Percentiles rank a stretch among this genome's conserved stretches.
Evolutionary conservation across 106 monocot species (phyloP).

Genomic region (Platanthera guangdongensis): DNA sequence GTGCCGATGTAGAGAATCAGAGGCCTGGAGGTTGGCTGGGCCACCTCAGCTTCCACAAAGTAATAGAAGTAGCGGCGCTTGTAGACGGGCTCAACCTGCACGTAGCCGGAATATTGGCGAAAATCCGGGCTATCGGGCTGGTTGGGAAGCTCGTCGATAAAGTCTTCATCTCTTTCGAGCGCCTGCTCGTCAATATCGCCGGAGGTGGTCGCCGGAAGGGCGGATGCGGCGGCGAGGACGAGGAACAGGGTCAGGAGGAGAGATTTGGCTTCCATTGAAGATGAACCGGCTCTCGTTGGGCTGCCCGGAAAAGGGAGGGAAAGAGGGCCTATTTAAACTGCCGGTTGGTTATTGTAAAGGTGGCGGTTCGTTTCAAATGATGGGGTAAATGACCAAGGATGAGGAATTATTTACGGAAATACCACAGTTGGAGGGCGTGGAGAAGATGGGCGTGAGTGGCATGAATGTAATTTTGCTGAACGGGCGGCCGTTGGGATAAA

Average conservation of each 20-base stretch:
- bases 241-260: not conserved
- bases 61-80: not conserved
- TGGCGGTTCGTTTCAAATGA: too few species aligned
- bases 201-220: not conserved
- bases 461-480: too few species aligned
- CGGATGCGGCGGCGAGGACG: conserved; percentile 3
- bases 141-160: conserved; percentile 10
- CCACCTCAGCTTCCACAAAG: not conserved
- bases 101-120: conserved; percentile 4
- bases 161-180: not conserved
- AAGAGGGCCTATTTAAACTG: not conserved
- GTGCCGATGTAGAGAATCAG: not conserved
- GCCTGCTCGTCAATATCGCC: too few species aligned
- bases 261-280: not conserved
- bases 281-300: not conserved
- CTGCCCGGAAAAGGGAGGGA: not conserved
- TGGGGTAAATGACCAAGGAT: too few species aligned
- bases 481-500: too few species aligned
- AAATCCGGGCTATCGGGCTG: not conserved
- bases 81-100: not conserved
- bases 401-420: too few species aligned
- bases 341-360: too few species aligned
- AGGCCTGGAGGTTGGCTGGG: not conserved
- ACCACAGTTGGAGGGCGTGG: too few species aligned
- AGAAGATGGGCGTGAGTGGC: too few species aligned